Base-by-base conservation (phyloP, 225 moss, liverwort and hornwort genomes). In the Pseudisothecium myosuroides region DNA sequence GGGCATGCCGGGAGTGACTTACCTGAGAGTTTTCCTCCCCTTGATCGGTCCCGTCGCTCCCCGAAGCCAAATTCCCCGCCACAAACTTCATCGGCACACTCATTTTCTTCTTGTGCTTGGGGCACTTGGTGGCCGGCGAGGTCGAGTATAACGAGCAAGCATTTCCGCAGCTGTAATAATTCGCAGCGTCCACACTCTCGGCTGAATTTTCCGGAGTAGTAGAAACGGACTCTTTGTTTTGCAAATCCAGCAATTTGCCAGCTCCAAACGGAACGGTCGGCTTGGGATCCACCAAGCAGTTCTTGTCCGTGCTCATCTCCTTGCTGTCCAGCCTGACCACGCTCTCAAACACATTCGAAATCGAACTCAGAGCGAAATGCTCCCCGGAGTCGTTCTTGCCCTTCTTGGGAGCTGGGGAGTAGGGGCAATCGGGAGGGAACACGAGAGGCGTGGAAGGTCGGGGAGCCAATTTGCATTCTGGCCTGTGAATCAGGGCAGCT, bases 21-120 rank as follows among this genome's bases (percentile, higher is more conserved):
- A 91, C 93, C 88, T 85, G 84, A 43, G 79, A 59, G 52, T 67
- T 87, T 49, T 89, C 88, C 12, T 87, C 81, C 75, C 67, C 75
- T 66, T 6, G 64, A n/a, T 87, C 85, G 21, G 43, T 29, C 13
- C 85, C 79, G 55, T 80, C 89, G 43, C 75, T 63, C 49, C 81
- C 87, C 20, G 62, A 47, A 24, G 56, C 62, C 67, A 32, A 54
- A 41, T 80, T 81, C 21, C 85, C 79, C 66, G 83, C 86, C 83
- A 92, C 90, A 31, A 92, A 32, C 78, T 88, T 91, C 88, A 94
- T 84, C 12, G 87, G 84, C 26, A 84, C 86, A 52, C 88, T 86
- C 92, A 94, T 92, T 84, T 92, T 92, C 90, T 91, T 94, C 79
- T 94, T 94, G 87, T 92, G 92, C 80, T 92, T 94, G 50, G 91